Base-by-base conservation (phyloP, 805 yeast genomes). In the Metschnikowia picachoensis region DNA sequence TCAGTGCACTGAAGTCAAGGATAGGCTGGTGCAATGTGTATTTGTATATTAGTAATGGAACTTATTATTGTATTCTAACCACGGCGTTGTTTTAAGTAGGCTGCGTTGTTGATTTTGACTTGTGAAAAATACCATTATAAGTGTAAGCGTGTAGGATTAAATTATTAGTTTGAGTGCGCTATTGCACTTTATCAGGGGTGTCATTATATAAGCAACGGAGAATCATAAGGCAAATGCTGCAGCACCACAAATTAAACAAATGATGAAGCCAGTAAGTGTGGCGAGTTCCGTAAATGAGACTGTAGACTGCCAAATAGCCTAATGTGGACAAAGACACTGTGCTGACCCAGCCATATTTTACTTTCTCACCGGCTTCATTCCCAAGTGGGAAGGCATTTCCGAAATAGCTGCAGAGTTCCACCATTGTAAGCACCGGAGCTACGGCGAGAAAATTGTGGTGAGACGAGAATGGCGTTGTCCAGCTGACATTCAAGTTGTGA, bases 221-320 rank as follows among this genome's bases (percentile, higher is more conserved):
- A 12, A 49, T 37, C 41, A 46, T 12, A 16, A 51, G 35, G 28
- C 75, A 60, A 16, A 79, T 53, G 76, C 83, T 72, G 37, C 83
- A 76, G 60, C 82, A 74, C 44, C 83, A 65, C 14, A 84, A 61
- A 61, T 89, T 89, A 45, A 85, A 76, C 42, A 89, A 63, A 60
- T 87, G 86, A 57, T 90, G 94, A 39, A 90, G 67, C 87, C 91
- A 87, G 64, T 79, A 91, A n/a, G 92, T 74, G 57, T 88, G 86
- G 59, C 91, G 77, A 6, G 85, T 73, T 2, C 97, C 97, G 64
- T 82, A 88, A 9, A 88, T 57, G 45, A 86, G 62, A 36, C 85
- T 68, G 64, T 86, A 89, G 33, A 78, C 59, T 1, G 79, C 73
- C 51, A 81, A 69, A 60, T 85, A 86, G 0, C 60, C 59, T 37